phyloP scores from a whole-genome alignment of 164 flowering plant species.

The Cinnamomum micranthum region DNA sequence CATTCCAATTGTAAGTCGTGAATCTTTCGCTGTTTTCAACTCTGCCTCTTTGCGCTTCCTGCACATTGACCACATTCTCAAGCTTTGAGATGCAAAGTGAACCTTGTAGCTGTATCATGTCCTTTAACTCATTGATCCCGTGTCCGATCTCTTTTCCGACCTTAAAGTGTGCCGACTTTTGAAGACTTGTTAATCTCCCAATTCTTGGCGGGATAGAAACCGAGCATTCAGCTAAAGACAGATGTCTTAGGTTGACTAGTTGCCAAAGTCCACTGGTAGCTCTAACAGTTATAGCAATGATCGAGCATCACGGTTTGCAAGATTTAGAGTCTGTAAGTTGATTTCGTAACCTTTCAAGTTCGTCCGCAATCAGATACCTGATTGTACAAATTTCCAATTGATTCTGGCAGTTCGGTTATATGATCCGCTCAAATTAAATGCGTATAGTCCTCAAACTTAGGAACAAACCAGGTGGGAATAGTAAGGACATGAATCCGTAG shows the following conservation, averaged over 20 bases:
- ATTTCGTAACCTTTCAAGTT: background rate
- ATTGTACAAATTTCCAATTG: constrained; percentile 3
- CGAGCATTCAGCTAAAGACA: too few relatives aligned
- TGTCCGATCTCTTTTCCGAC: constrained; percentile 4
- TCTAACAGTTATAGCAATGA: background rate
- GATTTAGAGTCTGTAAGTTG: background rate
- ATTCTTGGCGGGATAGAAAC: too few relatives aligned
- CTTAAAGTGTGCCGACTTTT: too few relatives aligned
- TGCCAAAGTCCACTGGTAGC: background rate
- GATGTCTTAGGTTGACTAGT: background rate
- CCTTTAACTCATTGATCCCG: constrained; percentile 18
- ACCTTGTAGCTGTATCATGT: background rate
- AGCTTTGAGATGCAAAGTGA: background rate
- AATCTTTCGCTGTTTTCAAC: constrained; percentile 6
- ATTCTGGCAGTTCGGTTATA: background rate
- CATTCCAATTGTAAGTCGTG: constrained; percentile 4
- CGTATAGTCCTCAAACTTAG: background rate
- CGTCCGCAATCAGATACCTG: background rate
- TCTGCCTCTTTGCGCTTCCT: constrained; percentile 6
- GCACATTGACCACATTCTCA: background rate
- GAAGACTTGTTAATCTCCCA: too few relatives aligned
- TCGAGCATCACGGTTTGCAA: constrained; percentile 1
- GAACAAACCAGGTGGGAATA: background rate
- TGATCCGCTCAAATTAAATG: background rate
- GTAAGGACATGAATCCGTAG: background rate